Conservation (phyloP, 2,329 filamentous ascomycete genomes). For the Colletotrichum siamense region DNA sequence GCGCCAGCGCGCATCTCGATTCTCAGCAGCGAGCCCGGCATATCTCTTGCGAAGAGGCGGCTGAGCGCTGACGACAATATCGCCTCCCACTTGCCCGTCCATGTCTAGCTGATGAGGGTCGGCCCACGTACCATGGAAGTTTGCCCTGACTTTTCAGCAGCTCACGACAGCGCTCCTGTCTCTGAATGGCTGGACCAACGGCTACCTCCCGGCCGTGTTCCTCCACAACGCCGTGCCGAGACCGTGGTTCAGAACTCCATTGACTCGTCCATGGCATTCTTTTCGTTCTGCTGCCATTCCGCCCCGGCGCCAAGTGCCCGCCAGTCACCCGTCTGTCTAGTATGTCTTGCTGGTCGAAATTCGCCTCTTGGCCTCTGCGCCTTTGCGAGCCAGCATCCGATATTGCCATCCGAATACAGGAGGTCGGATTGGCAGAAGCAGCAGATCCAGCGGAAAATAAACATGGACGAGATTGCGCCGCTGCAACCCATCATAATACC, state of each 20-base stretch:
- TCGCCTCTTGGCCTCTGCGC: neutral
- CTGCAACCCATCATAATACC: neutral
- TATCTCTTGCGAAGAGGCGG: neutral
- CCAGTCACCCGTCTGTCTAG: neutral
- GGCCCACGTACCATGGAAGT: neutral
- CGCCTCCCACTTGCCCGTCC: neutral
- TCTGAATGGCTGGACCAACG: constrained; percentile 1
- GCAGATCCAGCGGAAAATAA: neutral
- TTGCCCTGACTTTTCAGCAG: neutral
- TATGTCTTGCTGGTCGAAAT: neutral
- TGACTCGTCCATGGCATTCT: constrained; percentile 13
- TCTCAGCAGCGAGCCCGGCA: neutral
- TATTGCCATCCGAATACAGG: neutral
- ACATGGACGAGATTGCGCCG: neutral
- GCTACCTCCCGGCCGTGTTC: neutral
- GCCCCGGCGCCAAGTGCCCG: neutral
- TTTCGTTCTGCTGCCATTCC: neutral
- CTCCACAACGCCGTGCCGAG: constrained; percentile 13
- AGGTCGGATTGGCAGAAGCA: constrained; percentile 5
- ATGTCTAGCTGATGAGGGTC: neutral
- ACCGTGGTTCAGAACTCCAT: neutral
- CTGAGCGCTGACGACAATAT: constrained; percentile 7
- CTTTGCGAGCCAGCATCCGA: neutral
- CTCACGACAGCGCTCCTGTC: neutral
- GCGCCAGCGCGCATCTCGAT: neutral